Percentiles rank a stretch among this genome's conserved stretches.
These are phyloP conservation scores for Musa schizocarpa DNA, from an alignment of 176 grass and related monocot genomes.

Conservation along the genomic window DNA sequence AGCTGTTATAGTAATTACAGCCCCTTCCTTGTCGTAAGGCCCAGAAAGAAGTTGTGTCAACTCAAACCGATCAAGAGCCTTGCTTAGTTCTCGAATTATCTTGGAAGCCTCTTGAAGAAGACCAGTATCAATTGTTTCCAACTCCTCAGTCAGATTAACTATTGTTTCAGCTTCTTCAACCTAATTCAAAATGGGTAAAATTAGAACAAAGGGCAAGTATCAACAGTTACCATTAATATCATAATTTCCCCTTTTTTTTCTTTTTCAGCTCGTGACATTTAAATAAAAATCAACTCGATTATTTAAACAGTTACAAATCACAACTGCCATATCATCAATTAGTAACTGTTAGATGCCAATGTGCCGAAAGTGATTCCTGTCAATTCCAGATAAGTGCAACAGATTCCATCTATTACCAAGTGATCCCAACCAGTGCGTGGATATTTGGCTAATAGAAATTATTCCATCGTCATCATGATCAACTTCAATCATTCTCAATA, in stretches of 20 bases:
- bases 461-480: too few relatives aligned
- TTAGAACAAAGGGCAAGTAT: not conserved
- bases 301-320: too few relatives aligned
- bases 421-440: too few relatives aligned
- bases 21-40: slow-evolving; percentile 95
- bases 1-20: slow-evolving; percentile 81
- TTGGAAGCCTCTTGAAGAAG: slow-evolving; percentile 82
- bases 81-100: slow-evolving; percentile 70
- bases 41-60: slow-evolving; percentile 93
- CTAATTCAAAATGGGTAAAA: slow-evolving; percentile 30
- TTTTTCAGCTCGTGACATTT: too few relatives aligned
- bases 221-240: not conserved
- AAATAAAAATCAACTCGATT: too few relatives aligned
- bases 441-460: too few relatives aligned
- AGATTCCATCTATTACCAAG: too few relatives aligned
- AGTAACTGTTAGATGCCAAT: too few relatives aligned
- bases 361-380: too few relatives aligned
- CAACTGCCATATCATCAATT: too few relatives aligned
- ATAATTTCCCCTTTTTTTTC: not conserved
- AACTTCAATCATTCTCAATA: too few relatives aligned
- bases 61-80: slow-evolving; percentile 76
- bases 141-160: slow-evolving; percentile 75
- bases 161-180: slow-evolving; percentile 93
- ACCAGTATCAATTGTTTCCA: slow-evolving; percentile 63
- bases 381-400: too few relatives aligned